A percentile compares a stretch with the other conserved stretches of the same genome.
These are phyloP conservation scores for Xylariaceae sp. DNA, from an alignment of 2,329 filamentous ascomycete species.

Conservation along the genomic window DNA sequence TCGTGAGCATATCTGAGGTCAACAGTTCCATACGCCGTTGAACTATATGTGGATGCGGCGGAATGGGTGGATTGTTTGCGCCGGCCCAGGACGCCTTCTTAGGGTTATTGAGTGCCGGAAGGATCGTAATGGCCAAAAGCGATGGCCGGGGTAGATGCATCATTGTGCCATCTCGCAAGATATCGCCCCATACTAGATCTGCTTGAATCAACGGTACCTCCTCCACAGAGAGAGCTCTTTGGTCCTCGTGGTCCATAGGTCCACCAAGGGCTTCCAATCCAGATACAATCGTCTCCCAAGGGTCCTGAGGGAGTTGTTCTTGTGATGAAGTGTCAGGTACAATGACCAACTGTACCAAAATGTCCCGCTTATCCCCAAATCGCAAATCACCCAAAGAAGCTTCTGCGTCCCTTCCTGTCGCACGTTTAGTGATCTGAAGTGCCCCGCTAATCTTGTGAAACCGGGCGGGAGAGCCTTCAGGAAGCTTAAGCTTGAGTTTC, in stretches of 20 bases:
- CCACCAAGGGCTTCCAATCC: constrained; percentile 90
- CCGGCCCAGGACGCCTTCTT: constrained; percentile 63
- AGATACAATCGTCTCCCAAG: constrained; percentile 96
- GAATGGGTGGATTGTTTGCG: constrained; percentile 78
- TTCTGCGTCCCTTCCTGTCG: constrained; percentile 90
- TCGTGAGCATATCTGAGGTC: constrained; percentile 95
- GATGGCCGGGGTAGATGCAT: constrained; percentile 86
- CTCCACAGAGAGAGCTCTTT: constrained; percentile 79
- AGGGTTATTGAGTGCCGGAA: constrained; percentile 62
- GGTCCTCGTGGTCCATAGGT: constrained; percentile 79
- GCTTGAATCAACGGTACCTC: constrained; percentile 94
- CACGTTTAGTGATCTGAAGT: constrained; percentile 92
- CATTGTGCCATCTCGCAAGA: constrained; percentile 80
- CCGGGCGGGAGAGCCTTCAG: constrained; percentile 94
- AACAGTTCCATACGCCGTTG: constrained; percentile 96
- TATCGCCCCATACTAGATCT: constrained; percentile 88
- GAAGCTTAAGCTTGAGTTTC: constrained; percentile 87
- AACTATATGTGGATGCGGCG: constrained; percentile 90
- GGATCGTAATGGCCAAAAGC: constrained; percentile 90
- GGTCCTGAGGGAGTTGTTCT: constrained; percentile 84
- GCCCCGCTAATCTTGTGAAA: constrained; percentile 98
- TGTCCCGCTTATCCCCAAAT: constrained; percentile 91
- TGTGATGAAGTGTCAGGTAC: constrained; percentile 77
- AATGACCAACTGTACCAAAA: constrained; percentile 91
- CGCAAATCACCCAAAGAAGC: constrained; percentile 85